Conservation (phyloP, 176 grass and related monocot species). For the Areca catechu region DNA sequence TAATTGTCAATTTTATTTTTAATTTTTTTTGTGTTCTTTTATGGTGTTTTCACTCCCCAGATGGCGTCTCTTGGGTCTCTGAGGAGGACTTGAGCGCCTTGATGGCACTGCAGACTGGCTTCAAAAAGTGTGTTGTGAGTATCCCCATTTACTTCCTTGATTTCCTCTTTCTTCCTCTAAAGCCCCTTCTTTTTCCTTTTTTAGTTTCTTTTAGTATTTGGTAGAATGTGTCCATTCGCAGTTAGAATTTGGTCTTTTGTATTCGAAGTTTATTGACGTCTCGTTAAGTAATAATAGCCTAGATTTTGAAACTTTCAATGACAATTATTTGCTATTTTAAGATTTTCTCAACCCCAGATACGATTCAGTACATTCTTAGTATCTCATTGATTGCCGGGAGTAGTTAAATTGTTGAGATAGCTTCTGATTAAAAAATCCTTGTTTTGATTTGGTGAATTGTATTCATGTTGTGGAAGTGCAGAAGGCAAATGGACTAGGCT, state of each 20-base stretch:
- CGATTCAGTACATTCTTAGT: too few relatives aligned
- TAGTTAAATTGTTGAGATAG: neutral
- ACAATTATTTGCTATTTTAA: too few relatives aligned
- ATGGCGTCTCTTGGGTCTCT: constrained; percentile 42
- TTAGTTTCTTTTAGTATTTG: too few relatives aligned
- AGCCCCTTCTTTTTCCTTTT: too few relatives aligned
- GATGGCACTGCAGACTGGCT: constrained; percentile 41
- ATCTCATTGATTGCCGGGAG: too few relatives aligned
- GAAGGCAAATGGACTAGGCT: constrained; percentile 81
- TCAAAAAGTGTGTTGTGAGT: constrained; percentile 87
- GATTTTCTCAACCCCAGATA: too few relatives aligned
- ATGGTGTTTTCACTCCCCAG: constrained; percentile 20
- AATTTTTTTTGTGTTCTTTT: neutral
- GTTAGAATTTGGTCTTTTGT: too few relatives aligned
- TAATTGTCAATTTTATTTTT: neutral
- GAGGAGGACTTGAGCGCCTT: constrained; percentile 48
- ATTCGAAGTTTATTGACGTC: too few relatives aligned
- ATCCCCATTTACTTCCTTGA: constrained; percentile 7
- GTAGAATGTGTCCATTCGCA: too few relatives aligned
- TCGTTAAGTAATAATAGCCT: too few relatives aligned
- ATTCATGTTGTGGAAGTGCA: constrained; percentile 7
- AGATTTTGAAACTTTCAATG: too few relatives aligned
- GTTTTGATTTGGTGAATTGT: neutral
- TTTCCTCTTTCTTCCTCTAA: too few relatives aligned
- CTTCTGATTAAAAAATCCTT: neutral